Percentiles rank a stretch among this genome's conserved stretches.
Evolutionary conservation across 495 filamentous ascomycete genomes (phyloP).

Genomic region (Podospora pseudopauciseta): DNA sequence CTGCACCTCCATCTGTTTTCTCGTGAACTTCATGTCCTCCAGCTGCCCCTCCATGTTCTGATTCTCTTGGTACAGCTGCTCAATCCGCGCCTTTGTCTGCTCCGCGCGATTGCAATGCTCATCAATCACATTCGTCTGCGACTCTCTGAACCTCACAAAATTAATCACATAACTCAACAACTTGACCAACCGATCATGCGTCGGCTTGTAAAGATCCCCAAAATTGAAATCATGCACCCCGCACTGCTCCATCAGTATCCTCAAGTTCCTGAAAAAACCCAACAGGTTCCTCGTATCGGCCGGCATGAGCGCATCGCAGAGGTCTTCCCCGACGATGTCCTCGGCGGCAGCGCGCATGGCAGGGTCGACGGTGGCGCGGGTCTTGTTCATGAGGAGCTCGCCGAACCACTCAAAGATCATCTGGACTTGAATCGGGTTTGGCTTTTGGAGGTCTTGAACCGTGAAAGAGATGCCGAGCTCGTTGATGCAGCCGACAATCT

Average conservation of each 20-base stretch:
- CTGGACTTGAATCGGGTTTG: constrained; percentile 88
- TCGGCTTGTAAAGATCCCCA: constrained; percentile 82
- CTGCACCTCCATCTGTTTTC: constrained; percentile 71
- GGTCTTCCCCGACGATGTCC: constrained; percentile 65
- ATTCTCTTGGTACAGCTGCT: constrained; percentile 80
- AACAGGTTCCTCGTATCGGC: constrained; percentile 85
- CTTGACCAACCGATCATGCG: constrained; percentile 78
- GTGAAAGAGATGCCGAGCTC: constrained; percentile 90
- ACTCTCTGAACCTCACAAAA: constrained; percentile 94
- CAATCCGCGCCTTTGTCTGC: constrained; percentile 77
- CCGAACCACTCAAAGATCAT: constrained; percentile 97
- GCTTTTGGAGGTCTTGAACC: constrained; percentile 85
- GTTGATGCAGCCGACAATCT: constrained; percentile 94
- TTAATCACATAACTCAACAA: constrained; percentile 97
- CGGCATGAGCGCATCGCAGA: constrained; percentile 73
- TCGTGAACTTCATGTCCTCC: constrained; percentile 73
- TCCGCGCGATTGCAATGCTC: constrained; percentile 90
- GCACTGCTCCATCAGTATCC: constrained; percentile 76
- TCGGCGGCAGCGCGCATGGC: constrained; percentile 88
- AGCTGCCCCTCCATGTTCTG: constrained; percentile 76
- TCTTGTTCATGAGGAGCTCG: constrained; percentile 86
- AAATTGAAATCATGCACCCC: constrained; percentile 92
- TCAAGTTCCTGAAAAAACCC: constrained; percentile 82
- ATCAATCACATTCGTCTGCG: constrained; percentile 78
- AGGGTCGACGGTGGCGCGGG: constrained; percentile 85